phyloP scores from a whole-genome alignment of 2,329 filamentous ascomycete species.

The Fusarium zealandicum region DNA sequence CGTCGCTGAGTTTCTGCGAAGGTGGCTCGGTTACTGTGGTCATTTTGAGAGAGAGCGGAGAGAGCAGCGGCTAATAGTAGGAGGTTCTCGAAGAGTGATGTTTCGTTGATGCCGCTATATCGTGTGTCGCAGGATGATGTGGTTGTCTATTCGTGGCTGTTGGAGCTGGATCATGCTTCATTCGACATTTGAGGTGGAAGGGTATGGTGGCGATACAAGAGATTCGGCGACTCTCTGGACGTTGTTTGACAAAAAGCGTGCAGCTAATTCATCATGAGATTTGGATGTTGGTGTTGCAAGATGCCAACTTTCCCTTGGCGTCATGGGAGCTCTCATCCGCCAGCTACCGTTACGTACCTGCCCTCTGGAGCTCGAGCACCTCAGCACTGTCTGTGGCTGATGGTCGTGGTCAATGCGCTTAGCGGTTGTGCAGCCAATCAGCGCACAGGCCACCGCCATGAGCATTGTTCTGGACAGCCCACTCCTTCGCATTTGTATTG shows the following conservation, averaged over 20 bases:
- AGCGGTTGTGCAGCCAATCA: constrained; percentile 36
- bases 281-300: constrained; percentile 25
- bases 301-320: constrained; percentile 31
- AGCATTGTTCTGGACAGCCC: constrained; percentile 31
- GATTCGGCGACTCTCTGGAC: too few species aligned
- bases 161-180: background rate
- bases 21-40: constrained; percentile 37
- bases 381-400: constrained; percentile 11
- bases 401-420: constrained; percentile 23
- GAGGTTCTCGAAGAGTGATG: background rate
- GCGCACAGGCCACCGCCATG: constrained; percentile 23
- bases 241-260: background rate
- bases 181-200: background rate
- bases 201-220: too few species aligned
- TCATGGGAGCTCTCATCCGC: constrained; percentile 28
- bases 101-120: constrained; percentile 21
- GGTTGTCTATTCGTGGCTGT: background rate
- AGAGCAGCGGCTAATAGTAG: background rate
- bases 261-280: constrained; percentile 18
- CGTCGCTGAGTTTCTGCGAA: constrained; percentile 48
- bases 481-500: constrained; percentile 9
- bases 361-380: background rate
- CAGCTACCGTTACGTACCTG: constrained; percentile 5
- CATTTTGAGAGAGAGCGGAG: constrained; percentile 37
- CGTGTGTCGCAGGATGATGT: constrained; percentile 10